phyloP scores from a whole-genome alignment of 129 eudicot species.

The Centrapalus pauciflorus region DNA sequence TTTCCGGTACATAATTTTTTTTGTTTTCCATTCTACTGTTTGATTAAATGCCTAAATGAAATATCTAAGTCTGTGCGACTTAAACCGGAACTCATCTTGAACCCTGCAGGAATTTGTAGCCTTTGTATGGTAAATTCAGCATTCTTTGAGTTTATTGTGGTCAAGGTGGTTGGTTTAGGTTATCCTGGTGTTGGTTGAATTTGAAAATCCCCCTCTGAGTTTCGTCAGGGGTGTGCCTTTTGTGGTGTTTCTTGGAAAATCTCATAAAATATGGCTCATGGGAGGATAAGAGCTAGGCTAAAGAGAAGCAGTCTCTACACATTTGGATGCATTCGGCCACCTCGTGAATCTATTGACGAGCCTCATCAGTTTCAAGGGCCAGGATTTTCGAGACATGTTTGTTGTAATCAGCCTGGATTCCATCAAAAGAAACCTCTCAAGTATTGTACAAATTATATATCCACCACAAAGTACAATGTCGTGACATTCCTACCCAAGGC shows the following conservation, averaged over 20 bases:
- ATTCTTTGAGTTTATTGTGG: conserved; percentile 1
- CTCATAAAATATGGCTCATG: conserved; percentile 29
- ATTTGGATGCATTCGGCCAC: conserved; percentile 34
- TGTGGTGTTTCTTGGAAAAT: too few species aligned
- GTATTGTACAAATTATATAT: conserved; percentile 35
- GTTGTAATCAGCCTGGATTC: conserved; percentile 40
- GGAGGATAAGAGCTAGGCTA: conserved; percentile 38
- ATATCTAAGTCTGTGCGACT: background rate
- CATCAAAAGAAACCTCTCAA: conserved; percentile 33
- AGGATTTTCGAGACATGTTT: conserved; percentile 32
- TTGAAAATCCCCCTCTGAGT: background rate
- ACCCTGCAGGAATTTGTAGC: conserved; percentile 13
- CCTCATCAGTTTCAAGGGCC: conserved; percentile 39
- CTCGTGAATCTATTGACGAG: conserved; percentile 26
- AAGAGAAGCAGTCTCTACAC: conserved; percentile 49
- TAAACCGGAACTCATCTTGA: background rate
- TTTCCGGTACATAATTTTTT: background rate
- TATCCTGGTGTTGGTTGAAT: background rate
- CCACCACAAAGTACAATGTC: conserved; percentile 44
- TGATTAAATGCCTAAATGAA: conserved; percentile 12
- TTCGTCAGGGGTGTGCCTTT: background rate
- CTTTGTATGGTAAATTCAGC: conserved; percentile 10
- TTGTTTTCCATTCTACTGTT: conserved; percentile 11
- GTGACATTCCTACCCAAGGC: conserved; percentile 42
- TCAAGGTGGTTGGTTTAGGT: background rate